Conservation (phyloP, 140 eudicot species). For the Stevia rebaudiana region DNA sequence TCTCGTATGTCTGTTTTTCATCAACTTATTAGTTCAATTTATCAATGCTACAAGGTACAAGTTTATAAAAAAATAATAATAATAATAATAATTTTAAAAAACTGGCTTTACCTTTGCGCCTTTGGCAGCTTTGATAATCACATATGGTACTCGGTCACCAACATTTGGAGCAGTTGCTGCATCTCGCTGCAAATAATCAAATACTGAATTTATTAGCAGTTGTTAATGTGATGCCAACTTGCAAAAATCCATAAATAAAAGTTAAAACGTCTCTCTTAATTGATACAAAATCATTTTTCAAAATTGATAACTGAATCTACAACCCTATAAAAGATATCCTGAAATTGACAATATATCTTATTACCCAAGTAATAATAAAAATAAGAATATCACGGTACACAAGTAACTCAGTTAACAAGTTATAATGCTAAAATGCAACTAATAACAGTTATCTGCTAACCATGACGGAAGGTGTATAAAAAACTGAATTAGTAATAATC, state of each 20-base stretch:
- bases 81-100: too few relatives aligned
- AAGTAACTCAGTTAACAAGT: not conserved
- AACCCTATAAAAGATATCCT: not conserved
- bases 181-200: conserved; percentile 60
- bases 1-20: conserved; percentile 78
- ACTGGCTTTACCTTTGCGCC: conserved; percentile 76
- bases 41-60: conserved; percentile 14
- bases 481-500: not conserved
- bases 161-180: conserved; percentile 98
- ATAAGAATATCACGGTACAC: not conserved
- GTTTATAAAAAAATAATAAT: not conserved
- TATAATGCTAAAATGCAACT: not conserved
- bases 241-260: not conserved
- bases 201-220: not conserved
- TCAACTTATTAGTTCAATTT: conserved; percentile 12
- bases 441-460: not conserved
- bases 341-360: not conserved
- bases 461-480: not conserved
- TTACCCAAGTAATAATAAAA: not conserved
- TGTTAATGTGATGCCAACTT: not conserved
- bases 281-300: not conserved
- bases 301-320: not conserved
- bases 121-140: conserved; percentile 86
- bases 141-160: conserved; percentile 99
- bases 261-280: too few relatives aligned